Conservation (phyloP, 805 yeast genomes). For the Saccharomyces mikatae region DNA sequence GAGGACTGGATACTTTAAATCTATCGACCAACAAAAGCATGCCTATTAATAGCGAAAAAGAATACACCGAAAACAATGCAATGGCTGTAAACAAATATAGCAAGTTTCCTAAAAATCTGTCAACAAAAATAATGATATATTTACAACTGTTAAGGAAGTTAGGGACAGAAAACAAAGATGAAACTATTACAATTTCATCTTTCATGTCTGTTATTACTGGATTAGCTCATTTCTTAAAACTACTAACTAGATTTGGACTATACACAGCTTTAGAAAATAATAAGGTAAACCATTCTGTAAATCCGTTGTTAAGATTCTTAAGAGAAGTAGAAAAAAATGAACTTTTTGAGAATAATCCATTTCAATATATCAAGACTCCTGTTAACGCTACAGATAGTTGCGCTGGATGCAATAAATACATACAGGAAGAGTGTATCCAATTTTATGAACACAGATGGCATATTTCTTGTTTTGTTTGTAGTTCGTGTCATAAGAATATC, state of each 20-base stretch:
- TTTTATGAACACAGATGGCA: constrained; percentile 74
- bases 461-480: constrained; percentile 59
- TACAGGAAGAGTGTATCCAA: constrained; percentile 74
- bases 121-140: constrained; percentile 85
- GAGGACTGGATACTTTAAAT: constrained; percentile 54
- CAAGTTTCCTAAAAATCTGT: constrained; percentile 71
- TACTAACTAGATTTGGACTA: constrained; percentile 73
- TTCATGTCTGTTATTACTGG: constrained; percentile 79
- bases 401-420: constrained; percentile 57
- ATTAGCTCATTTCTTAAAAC: constrained; percentile 84
- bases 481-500: constrained; percentile 43
- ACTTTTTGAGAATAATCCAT: constrained; percentile 28
- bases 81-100: constrained; percentile 11
- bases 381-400: constrained; percentile 70
- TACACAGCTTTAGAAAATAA: constrained; percentile 66
- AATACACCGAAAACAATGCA: constrained; percentile 2
- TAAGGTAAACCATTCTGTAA: constrained; percentile 46
- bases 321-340: constrained; percentile 44
- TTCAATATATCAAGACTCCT: constrained; percentile 40
- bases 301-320: constrained; percentile 57
- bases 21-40: constrained; percentile 11
- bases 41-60: constrained; percentile 1
- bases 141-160: constrained; percentile 70
- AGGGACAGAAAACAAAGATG: constrained; percentile 29
- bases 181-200: constrained; percentile 41